Conservation (phyloP, 2,329 filamentous ascomycete species). For the Xenoacremonium recifei region DNA sequence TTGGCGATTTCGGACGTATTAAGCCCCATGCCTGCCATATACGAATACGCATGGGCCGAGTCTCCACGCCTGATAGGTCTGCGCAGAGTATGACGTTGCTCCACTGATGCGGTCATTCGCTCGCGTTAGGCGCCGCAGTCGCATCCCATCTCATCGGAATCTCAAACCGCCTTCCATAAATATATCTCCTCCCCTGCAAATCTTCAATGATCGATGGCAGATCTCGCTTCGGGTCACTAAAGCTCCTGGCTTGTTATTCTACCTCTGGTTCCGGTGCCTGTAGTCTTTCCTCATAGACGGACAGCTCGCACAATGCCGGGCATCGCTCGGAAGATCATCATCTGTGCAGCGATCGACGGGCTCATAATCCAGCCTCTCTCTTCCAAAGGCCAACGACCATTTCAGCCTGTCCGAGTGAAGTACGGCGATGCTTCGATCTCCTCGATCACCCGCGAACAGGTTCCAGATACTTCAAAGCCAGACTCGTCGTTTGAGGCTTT, state of each 20-base stretch:
- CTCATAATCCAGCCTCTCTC: conserved; percentile 74
- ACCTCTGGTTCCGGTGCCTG: conserved; percentile 5
- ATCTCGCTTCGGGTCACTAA: neutral
- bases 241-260: neutral
- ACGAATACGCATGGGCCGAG: conserved; percentile 14
- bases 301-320: conserved; percentile 60
- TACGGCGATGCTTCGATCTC: conserved; percentile 60
- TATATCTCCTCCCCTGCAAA: neutral
- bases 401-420: conserved; percentile 64
- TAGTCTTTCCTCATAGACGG: conserved; percentile 13
- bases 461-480: conserved; percentile 42
- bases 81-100: conserved; percentile 18
- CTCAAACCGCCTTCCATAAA: no score
- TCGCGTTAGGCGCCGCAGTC: conserved; percentile 18
- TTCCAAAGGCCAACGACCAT: conserved; percentile 54
- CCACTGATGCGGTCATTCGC: conserved; percentile 21
- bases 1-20: conserved; percentile 18
- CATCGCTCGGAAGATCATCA: conserved; percentile 74
- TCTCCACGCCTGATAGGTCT: conserved; percentile 16
- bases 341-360: conserved; percentile 80
- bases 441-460: conserved; percentile 42
- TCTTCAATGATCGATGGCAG: neutral
- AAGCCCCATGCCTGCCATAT: no score
- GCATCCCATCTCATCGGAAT: no score
- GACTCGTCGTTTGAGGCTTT: conserved; percentile 58